Conservation (phyloP, 2,329 filamentous ascomycete genomes). For the Tolypocladium guangdongense region DNA sequence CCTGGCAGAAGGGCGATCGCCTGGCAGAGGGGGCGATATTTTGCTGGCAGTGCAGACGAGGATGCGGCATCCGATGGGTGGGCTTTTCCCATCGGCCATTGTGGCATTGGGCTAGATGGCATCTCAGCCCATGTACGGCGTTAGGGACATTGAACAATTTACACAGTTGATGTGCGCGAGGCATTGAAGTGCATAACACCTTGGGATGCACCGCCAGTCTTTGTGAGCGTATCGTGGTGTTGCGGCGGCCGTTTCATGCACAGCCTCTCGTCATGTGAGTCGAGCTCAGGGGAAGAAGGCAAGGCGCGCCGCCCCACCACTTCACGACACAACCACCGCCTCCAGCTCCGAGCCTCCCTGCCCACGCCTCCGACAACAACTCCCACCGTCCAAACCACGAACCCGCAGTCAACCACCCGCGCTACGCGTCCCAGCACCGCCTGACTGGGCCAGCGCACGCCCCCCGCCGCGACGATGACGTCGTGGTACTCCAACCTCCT, state of each 20-base stretch:
- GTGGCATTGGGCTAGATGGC: not conserved
- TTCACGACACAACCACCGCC: not conserved
- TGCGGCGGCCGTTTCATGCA: not conserved
- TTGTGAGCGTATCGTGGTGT: not conserved
- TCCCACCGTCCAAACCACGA: not conserved
- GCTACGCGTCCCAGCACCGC: too few relatives aligned
- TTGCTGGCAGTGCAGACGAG: not conserved
- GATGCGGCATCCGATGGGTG: not conserved
- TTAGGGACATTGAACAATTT: not conserved
- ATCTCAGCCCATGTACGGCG: not conserved
- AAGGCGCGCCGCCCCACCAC: not conserved
- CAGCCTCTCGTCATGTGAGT: not conserved
- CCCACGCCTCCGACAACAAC: not conserved
- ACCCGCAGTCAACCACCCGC: not conserved
- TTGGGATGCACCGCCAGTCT: not conserved
- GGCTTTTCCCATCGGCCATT: not conserved
- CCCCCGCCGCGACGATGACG: constrained; percentile 42
- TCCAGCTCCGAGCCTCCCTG: not conserved
- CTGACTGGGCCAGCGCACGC: not conserved
- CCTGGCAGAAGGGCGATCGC: too few relatives aligned
- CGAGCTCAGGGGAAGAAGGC: not conserved
- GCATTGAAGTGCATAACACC: not conserved
- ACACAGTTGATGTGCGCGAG: not conserved
- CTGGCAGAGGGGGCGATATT: constrained; percentile 19
- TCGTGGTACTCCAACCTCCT: constrained; percentile 72